Evolutionary conservation across 2,329 filamentous ascomycete genomes (phyloP), one percentile per base, ranked within the genome.

Genomic region (Aquanectria penicillioides): DNA sequence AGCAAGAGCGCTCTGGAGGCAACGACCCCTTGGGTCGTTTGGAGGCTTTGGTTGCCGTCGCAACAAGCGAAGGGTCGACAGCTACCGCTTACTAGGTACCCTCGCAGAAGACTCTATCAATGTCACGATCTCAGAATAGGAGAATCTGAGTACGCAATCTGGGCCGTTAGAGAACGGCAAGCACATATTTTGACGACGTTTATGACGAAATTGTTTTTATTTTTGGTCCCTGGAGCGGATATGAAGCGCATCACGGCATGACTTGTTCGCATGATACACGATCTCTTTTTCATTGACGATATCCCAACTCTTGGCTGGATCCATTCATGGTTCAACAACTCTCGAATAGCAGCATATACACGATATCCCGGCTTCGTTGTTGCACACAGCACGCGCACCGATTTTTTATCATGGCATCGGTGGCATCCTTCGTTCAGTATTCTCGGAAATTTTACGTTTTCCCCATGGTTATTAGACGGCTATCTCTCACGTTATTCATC

Each of bases 21-120:
- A 64, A 68, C 0, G 77, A 77, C 40, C 66, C 75, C n/a, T 63
- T 79, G 5, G 64, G 75, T 15, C 73, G 78, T 1, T 65, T 81
- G 5, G 78, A 81, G 51, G 77, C 78, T 1, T 67, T 81, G 17
- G 78, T 81, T 11, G 78, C 78, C 8, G 78, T 80, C 31, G 78
- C 78, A 7, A 80, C 78, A 1, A 77, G 78, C 36, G 78, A 81
- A 53, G 76, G 78, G 17, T 76, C 76, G 17, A 78, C 77, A 2
- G 77, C 78, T 2, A 72, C 77, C 1, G 78, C 78, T 0, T 80
- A 78, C 44, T 80, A 67, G 29, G 20, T 20, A 48, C 29, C 10
- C 18, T 34, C 6, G 12, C 15, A 25, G 17, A 28, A 7, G 40
- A 23, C 31, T 20, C 34, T n/a, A 13, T 41, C 10, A 23, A 38